Evolutionary conservation across 2,329 filamentous ascomycete species (phyloP).

Genomic region (Aspergillus spinulosporus): DNA sequence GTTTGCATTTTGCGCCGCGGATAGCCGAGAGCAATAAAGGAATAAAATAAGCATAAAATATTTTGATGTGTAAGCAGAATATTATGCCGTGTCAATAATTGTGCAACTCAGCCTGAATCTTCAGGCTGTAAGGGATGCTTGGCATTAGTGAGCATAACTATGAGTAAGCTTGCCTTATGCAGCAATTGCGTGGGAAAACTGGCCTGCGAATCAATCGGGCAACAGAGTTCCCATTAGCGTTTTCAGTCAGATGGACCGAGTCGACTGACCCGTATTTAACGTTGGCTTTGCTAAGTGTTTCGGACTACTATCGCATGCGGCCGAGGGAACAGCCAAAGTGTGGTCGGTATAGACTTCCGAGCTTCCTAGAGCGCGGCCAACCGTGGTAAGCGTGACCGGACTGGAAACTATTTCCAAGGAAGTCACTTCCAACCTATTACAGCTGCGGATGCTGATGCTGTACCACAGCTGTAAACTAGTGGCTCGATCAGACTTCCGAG

Average conservation of each 20-base stretch:
- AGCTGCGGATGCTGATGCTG: too few relatives aligned
- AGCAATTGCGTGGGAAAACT: background rate
- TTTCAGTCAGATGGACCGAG: too few relatives aligned
- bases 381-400: background rate
- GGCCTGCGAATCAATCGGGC: too few relatives aligned
- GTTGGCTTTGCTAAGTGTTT: background rate
- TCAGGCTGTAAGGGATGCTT: background rate
- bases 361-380: background rate
- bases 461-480: background rate
- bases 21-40: constrained; percentile 2
- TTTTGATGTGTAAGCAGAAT: background rate
- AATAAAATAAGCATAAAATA: too few relatives aligned
- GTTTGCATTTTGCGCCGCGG: constrained; percentile 10
- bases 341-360: background rate
- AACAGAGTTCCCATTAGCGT: too few relatives aligned
- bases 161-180: background rate
- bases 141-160: background rate
- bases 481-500: background rate
- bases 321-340: background rate
- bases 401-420: background rate
- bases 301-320: background rate
- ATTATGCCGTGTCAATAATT: background rate
- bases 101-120: background rate
- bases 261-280: background rate
- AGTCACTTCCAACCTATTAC: constrained; percentile 7